Percentiles rank a stretch among this genome's conserved stretches.
Conservation (phyloP, 345 rosid species). For the Limnanthes douglasii region DNA sequence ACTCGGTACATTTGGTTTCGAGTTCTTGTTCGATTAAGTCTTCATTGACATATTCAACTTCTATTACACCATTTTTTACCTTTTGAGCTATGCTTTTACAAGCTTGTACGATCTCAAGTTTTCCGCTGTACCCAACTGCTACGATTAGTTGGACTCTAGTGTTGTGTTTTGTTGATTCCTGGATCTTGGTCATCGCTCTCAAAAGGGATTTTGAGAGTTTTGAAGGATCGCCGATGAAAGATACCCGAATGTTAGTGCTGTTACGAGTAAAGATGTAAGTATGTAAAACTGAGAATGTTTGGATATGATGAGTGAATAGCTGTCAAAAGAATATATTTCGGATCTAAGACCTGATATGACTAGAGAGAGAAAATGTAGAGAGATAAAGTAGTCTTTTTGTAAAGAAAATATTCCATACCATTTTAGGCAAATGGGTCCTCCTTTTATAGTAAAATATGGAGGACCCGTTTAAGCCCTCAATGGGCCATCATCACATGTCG, state of each 20-base stretch:
- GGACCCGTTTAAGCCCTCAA: too few relatives aligned
- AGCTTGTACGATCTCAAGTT: slow-evolving; percentile 52
- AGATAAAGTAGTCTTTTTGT: too few relatives aligned
- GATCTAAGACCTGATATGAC: too few relatives aligned
- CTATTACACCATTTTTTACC: slow-evolving; percentile 31
- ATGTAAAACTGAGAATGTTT: too few relatives aligned
- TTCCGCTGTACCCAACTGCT: slow-evolving; percentile 74
- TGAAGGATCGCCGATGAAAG: slow-evolving; percentile 50
- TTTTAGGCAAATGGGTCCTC: too few relatives aligned
- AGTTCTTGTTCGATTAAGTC: slow-evolving; percentile 43
- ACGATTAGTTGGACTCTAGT: slow-evolving; percentile 42
- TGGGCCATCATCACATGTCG: too few relatives aligned
- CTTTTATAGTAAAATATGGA: too few relatives aligned
- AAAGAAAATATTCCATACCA: too few relatives aligned
- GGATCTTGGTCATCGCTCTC: slow-evolving; percentile 20
- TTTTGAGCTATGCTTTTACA: slow-evolving; percentile 42
- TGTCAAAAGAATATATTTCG: too few relatives aligned
- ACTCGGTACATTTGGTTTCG: slow-evolving; percentile 44
- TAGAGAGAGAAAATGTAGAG: too few relatives aligned
- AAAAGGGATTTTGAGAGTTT: slow-evolving; percentile 33
- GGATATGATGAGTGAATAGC: too few relatives aligned
- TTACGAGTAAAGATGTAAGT: slow-evolving; percentile 4
- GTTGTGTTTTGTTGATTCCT: slow-evolving; percentile 32
- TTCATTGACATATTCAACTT: slow-evolving; percentile 39
- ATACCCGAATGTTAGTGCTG: slow-evolving; percentile 35